Percentiles rank a stretch among this genome's conserved stretches.
These are phyloP conservation scores for Jaltomata sinuosa DNA, from an alignment of 257 asterid genomes.

Conservation along the genomic window DNA sequence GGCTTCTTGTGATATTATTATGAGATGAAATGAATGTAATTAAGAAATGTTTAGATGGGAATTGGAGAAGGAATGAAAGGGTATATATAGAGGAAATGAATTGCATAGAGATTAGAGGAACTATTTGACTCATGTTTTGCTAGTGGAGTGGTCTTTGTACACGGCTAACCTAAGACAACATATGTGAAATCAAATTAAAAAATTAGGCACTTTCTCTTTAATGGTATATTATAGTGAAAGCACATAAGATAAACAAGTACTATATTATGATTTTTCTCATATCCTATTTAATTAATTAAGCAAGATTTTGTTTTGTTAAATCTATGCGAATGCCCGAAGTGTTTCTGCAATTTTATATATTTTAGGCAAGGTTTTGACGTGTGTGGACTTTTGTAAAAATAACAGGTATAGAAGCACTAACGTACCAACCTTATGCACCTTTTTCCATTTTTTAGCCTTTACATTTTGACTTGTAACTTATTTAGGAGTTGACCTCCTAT, in stretches of 20 bases:
- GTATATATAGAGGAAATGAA: slow-evolving; percentile 5
- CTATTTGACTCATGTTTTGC: neutral
- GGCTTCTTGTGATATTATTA: neutral
- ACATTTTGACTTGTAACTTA: neutral
- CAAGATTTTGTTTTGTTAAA: neutral
- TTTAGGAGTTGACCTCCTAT: neutral
- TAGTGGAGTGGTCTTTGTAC: slow-evolving; percentile 23
- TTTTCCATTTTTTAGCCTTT: too few relatives aligned
- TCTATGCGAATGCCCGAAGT: neutral
- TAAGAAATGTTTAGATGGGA: neutral
- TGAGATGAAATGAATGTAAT: neutral
- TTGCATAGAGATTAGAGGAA: neutral
- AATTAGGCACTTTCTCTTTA: slow-evolving; percentile 8
- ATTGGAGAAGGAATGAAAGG: neutral
- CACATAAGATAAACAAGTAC: too few relatives aligned
- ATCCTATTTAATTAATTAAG: neutral
- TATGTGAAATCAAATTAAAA: neutral
- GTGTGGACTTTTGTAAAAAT: neutral
- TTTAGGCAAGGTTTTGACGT: neutral
- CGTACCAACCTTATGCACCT: neutral
- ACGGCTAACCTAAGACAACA: neutral
- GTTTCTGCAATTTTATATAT: neutral
- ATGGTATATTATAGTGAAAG: neutral
- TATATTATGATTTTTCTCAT: neutral
- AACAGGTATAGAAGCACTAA: neutral